Evolutionary conservation across 208 protist genomes (phyloP), one percentile per base, ranked within the genome.

Genomic region (Wallacemonas collosoma): DNA sequence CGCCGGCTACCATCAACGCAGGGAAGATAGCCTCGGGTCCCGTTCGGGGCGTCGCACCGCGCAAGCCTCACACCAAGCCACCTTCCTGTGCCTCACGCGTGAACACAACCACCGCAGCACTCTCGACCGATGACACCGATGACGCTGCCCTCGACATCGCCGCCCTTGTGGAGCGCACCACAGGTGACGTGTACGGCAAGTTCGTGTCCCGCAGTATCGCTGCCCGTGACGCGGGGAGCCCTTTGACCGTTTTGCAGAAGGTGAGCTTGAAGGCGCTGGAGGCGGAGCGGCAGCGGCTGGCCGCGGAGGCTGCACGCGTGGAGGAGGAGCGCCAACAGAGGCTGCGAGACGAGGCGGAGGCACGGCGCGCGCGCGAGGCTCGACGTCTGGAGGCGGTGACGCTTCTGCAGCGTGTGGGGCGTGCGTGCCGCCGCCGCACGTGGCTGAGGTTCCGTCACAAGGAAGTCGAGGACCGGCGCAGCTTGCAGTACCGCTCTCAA

Each of bases 241-340:
- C 14, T 54, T 74, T 88, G 74, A 80, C 81, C 1, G 78, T 85
- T 12, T 81, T 91, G 47, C 68, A 91, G 17, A 66, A 67, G 15
- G 86, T 94, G 3, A 86, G 82, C 53, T 71, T 90, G 39, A 74
- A 71, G 1, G 79, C 73, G 48, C 71, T 94, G 53, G 71, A 84
- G 70, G 47, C 39, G 15, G 53, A 73, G 11, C 63, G 67, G 9
- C 51, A 72, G 15, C 43, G 71, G 41, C 86, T 80, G 47, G 64
- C 86, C 56, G 79, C 69, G 41, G 77, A 75, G 67, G 75, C 38
- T 6, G 72, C 47, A 48, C 63, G 70, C 43, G 53, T 71, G 47
- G 70, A 76, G 17, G 55, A 62, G 5, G 38, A 38, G 43, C 43
- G 44, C 35, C 77, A 87, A 45, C 65, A 72, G 4, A 50, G 72